Conservation (phyloP, 176 grass and related monocot species). For the Raddia distichophylla region DNA sequence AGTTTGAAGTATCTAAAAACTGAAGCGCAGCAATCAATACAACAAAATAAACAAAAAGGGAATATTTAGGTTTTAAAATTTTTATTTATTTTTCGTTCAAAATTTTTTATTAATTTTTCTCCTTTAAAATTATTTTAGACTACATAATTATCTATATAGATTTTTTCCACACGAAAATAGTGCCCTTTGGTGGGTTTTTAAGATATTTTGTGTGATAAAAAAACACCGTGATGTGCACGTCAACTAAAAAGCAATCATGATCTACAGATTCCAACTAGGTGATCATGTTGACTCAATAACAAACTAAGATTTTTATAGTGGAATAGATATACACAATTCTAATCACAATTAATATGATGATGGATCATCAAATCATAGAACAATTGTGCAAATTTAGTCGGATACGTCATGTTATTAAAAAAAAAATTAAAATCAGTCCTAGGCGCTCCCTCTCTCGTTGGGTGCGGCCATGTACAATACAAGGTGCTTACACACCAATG, state of each 20-base stretch:
- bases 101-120: slow-evolving; percentile 8
- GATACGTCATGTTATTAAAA: background rate
- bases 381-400: slow-evolving; percentile 5
- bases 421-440: no score
- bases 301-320: background rate
- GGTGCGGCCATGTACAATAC: no score
- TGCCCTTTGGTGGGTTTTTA: background rate
- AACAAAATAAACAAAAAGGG: background rate
- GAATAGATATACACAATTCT: background rate
- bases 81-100: background rate
- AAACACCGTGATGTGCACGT: background rate
- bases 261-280: background rate
- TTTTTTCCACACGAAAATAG: background rate
- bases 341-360: background rate
- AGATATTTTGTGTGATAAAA: background rate
- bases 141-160: background rate
- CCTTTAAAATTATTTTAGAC: background rate
- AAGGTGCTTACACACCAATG: no score
- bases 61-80: background rate
- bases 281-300: background rate
- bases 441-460: no score
- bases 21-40: background rate
- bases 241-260: background rate
- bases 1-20: background rate
- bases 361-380: background rate